These are phyloP conservation scores for Fonsecaea monophora DNA, from an alignment of 2,329 filamentous ascomycete genomes.

Conservation along the genomic window DNA sequence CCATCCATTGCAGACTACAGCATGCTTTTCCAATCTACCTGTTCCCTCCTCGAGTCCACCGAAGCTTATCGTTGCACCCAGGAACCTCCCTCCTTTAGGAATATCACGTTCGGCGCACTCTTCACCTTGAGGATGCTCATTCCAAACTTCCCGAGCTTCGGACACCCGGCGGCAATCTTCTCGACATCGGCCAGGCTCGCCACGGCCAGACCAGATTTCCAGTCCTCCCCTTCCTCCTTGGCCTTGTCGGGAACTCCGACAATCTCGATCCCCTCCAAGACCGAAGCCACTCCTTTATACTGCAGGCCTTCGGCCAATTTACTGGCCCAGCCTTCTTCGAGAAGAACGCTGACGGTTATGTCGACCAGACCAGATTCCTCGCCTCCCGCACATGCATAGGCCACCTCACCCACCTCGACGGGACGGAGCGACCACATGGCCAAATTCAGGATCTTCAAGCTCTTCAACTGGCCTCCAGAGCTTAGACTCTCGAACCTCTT, in stretches of 20 bases:
- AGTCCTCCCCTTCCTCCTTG: slow-evolving; percentile 24
- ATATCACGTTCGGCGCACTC: slow-evolving; percentile 34
- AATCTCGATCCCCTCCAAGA: slow-evolving; percentile 36
- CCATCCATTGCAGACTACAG: too few species aligned
- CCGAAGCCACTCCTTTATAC: slow-evolving; percentile 20
- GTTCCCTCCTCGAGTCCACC: too few species aligned
- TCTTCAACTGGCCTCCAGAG: slow-evolving; percentile 17
- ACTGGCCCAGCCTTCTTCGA: slow-evolving; percentile 35
- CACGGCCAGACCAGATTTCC: slow-evolving; percentile 30
- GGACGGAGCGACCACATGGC: slow-evolving; percentile 34
- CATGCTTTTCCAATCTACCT: too few species aligned
- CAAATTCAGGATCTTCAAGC: slow-evolving; percentile 36
- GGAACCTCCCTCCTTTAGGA: slow-evolving; percentile 25
- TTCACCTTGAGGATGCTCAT: slow-evolving; percentile 38
- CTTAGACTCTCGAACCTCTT: slow-evolving; percentile 33
- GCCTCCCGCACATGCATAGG: slow-evolving; percentile 31
- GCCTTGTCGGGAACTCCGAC: slow-evolving; percentile 34
- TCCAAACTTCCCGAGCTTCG: slow-evolving; percentile 32
- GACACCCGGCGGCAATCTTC: slow-evolving; percentile 30
- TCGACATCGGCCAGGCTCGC: slow-evolving; percentile 34
- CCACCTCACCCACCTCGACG: slow-evolving; percentile 32
- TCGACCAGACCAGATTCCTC: slow-evolving; percentile 26
- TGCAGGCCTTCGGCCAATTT: slow-evolving; percentile 26
- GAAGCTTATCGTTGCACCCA: slow-evolving; percentile 24
- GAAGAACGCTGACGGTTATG: slow-evolving; percentile 34